Evolutionary conservation across 2,329 filamentous ascomycete genomes (phyloP).

Genomic region (Bipolaris bicolor): DNA sequence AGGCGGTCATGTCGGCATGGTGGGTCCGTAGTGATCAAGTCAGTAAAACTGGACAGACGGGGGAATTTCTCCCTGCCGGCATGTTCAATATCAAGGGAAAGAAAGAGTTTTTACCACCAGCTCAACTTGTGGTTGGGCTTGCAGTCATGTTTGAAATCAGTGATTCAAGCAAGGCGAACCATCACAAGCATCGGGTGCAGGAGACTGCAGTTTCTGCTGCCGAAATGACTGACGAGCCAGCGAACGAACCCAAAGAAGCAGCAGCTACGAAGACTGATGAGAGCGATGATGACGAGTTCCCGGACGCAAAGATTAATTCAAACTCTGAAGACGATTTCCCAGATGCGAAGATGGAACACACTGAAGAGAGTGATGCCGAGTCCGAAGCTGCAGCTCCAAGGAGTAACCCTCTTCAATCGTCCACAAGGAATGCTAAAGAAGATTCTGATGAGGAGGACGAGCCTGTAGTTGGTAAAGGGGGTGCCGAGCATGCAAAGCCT

Average conservation of each 20-base stretch:
- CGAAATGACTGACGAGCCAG: constrained; percentile 27
- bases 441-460: constrained; percentile 37
- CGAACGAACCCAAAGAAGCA: constrained; percentile 21
- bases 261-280: constrained; percentile 33
- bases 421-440: constrained; percentile 14
- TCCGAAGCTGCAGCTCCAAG: constrained; percentile 37
- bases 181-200: constrained; percentile 74
- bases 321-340: constrained; percentile 55
- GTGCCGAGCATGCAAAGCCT: constrained; percentile 17
- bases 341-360: constrained; percentile 48
- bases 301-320: constrained; percentile 49
- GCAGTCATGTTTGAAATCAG: constrained; percentile 87
- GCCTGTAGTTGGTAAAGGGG: constrained; percentile 10
- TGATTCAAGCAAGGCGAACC: constrained; percentile 81
- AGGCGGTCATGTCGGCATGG: constrained; percentile 93
- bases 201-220: constrained; percentile 40
- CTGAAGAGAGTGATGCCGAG: constrained; percentile 48
- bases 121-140: constrained; percentile 85
- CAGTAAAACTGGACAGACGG: constrained; percentile 78
- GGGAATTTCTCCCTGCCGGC: constrained; percentile 79
- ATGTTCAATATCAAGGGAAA: constrained; percentile 81
- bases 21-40: constrained; percentile 94
- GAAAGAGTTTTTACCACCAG: constrained; percentile 90
- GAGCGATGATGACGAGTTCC: constrained; percentile 53
- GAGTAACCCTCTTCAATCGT: constrained; percentile 51